Evolutionary conservation across 1,139 yeast genomes (phyloP).

Genomic region (Groenewaldozyma auringiensis): DNA sequence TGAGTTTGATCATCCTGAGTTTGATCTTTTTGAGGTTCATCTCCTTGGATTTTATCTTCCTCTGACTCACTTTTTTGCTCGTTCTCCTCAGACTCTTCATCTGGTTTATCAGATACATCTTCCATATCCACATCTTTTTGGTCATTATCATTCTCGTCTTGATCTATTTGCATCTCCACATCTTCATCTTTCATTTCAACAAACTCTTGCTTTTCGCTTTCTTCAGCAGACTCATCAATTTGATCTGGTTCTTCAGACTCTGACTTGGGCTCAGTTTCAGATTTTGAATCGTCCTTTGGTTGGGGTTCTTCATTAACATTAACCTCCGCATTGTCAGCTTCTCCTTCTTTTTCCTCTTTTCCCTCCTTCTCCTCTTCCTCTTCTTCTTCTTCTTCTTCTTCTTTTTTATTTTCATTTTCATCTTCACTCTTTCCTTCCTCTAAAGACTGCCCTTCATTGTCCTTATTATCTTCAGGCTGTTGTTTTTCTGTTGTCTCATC

Average conservation of each 20-base stretch:
- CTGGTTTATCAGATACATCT: constrained; percentile 80
- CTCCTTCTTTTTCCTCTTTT: background rate
- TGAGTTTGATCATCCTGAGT: constrained; percentile 11
- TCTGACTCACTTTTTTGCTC: constrained; percentile 19
- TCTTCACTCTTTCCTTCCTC: background rate
- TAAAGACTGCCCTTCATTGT: background rate
- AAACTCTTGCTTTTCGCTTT: background rate
- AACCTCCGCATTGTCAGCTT: constrained; percentile 1
- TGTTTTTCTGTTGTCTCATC: too few species aligned
- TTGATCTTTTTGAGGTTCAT: constrained; percentile 9
- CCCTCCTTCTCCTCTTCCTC: background rate
- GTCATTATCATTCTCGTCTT: too few species aligned
- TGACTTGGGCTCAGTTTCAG: too few species aligned
- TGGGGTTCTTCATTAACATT: too few species aligned
- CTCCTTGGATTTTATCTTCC: background rate
- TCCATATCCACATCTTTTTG: constrained; percentile 59
- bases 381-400: background rate
- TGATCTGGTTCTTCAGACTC: too few species aligned
- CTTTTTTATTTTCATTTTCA: background rate
- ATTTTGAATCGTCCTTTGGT: too few species aligned
- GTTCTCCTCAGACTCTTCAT: constrained; percentile 61
- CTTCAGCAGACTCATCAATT: background rate
- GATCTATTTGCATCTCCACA: background rate
- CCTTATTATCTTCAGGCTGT: too few species aligned
- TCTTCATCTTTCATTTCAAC: background rate